phyloP scores from a whole-genome alignment of 2,329 filamentous ascomycete species.

The Fusarium sp. region DNA sequence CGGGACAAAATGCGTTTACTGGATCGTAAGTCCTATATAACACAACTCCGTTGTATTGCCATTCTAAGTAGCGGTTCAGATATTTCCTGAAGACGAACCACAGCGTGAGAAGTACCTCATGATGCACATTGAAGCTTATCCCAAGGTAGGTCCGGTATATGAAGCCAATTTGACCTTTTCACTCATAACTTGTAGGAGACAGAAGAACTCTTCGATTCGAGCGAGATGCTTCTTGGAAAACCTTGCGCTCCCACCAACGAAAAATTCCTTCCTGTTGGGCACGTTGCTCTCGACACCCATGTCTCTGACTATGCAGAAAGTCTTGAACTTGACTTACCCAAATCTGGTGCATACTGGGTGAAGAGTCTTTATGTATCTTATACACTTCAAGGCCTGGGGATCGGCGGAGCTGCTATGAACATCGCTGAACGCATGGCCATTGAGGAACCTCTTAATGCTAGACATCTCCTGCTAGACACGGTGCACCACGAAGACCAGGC shows the following conservation, averaged over 20 bases:
- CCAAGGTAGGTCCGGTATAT: accelerated
- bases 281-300: not conserved
- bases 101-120: not conserved
- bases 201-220: not conserved
- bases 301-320: not conserved
- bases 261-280: not conserved
- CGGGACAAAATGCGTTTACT: not conserved
- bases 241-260: accelerated
- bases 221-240: not conserved
- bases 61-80: not conserved
- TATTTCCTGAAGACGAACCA: accelerated
- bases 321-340: accelerated
- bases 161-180: accelerated
- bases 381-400: not conserved
- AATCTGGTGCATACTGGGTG: not conserved
- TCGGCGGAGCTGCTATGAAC: not conserved
- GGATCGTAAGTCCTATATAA: not conserved
- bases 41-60: accelerated
- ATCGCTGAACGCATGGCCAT: not conserved
- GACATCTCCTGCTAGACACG: not conserved
- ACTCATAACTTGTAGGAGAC: not conserved
- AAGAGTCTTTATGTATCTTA: not conserved
- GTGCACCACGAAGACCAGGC: not conserved
- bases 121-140: not conserved
- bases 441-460: not conserved